phyloP scores from a whole-genome alignment of 2,329 filamentous ascomycete genomes.

The Stemphylium lycopersici region DNA sequence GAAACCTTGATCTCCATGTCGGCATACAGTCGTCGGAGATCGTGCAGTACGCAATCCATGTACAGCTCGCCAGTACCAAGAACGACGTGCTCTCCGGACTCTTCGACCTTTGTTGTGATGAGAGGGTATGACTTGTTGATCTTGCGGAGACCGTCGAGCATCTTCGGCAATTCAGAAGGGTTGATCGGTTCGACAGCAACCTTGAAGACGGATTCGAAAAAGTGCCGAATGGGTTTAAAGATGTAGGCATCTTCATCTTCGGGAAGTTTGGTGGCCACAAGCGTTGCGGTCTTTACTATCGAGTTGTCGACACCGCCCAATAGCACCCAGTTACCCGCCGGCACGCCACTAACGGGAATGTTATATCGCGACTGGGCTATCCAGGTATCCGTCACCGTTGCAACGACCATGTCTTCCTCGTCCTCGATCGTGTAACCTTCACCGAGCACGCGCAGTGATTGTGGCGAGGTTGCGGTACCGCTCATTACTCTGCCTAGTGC shows the following conservation, averaged over 20 bases:
- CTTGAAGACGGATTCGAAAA: constrained; percentile 97
- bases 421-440: constrained; percentile 97
- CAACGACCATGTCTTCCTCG: constrained; percentile 93
- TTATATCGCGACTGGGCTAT: constrained; percentile 94
- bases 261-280: constrained; percentile 79
- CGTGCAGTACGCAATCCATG: constrained; percentile 98
- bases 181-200: constrained; percentile 98
- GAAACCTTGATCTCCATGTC: constrained; percentile 99
- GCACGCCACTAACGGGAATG: constrained; percentile 87
- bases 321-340: constrained; percentile 92
- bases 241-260: constrained; percentile 94
- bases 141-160: constrained; percentile 94
- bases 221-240: constrained; percentile 90
- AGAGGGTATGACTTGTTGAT: constrained; percentile 98
- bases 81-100: constrained; percentile 94
- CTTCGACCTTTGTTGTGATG: constrained; percentile 95
- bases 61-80: constrained; percentile 98
- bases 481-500: constrained; percentile 92
- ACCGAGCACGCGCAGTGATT: constrained; percentile 87
- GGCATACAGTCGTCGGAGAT: constrained; percentile 89
- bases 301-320: constrained; percentile 94
- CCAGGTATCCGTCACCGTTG: constrained; percentile 83
- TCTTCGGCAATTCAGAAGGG: constrained; percentile 95
- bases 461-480: constrained; percentile 81
- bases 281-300: constrained; percentile 94